Percentiles rank a stretch among this genome's conserved stretches.
phyloP scores from a whole-genome alignment of 371 early-diverging fungal genomes.

The Apophysomyces variabilis region DNA sequence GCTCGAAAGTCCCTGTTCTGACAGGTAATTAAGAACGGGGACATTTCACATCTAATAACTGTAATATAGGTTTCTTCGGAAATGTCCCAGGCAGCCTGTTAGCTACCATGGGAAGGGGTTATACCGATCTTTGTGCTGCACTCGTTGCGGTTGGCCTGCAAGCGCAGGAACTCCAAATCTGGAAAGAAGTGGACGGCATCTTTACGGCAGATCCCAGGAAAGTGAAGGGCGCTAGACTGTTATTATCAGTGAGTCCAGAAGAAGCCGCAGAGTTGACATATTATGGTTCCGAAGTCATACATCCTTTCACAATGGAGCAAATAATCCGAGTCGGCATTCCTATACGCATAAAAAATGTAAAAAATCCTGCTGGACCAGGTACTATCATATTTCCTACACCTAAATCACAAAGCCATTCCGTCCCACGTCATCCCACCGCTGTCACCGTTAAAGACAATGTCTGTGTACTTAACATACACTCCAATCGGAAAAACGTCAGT shows the following conservation, averaged over 20 bases:
- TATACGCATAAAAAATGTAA: constrained; percentile 97
- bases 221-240: constrained; percentile 82
- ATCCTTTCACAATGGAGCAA: constrained; percentile 99
- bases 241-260: constrained; percentile 95
- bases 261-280: constrained; percentile 98
- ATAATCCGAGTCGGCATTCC: constrained; percentile 93
- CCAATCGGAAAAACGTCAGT: constrained; percentile 90
- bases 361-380: constrained; percentile 88
- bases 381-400: constrained; percentile 85
- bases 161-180: constrained; percentile 93
- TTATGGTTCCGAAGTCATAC: constrained; percentile 97
- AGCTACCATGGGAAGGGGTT: constrained; percentile 94
- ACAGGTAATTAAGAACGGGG: constrained; percentile 58
- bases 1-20: constrained; percentile 79
- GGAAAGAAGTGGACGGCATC: constrained; percentile 99
- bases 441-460: constrained; percentile 97
- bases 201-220: constrained; percentile 99
- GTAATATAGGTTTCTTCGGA: constrained; percentile 86
- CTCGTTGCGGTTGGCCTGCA: constrained; percentile 88
- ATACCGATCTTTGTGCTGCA: constrained; percentile 98
- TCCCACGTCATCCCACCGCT: constrained; percentile 81
- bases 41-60: constrained; percentile 2
- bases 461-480: constrained; percentile 91
- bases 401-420: constrained; percentile 20
- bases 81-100: constrained; percentile 94